Evolutionary conservation across 2,329 filamentous ascomycete genomes (phyloP), one percentile per base, ranked within the genome.

Genomic region (Trichoderma sp.): DNA sequence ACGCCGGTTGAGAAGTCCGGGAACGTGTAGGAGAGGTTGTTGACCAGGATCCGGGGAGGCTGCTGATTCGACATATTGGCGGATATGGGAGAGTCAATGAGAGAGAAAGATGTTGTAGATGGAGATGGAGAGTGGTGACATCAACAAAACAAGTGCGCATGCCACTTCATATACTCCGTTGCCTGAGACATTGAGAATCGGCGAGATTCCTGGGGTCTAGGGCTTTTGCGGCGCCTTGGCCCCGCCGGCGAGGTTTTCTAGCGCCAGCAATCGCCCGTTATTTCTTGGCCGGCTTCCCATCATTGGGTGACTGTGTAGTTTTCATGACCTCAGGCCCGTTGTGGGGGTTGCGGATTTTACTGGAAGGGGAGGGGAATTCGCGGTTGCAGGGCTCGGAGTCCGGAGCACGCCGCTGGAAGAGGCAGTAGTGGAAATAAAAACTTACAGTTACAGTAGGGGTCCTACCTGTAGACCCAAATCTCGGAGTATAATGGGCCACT

Each of bases 1-100:
- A 99, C 86, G 71, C 95, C 96, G n/a, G 87, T 88, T 58, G 91
- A 91, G 79, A 92, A 91, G 85, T 97, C 93, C 17, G 92, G 93
- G 83, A 98, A 99, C 58, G 88, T 90, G 87, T 98, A 99, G 74
- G 90, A 94, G 69, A 99, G 90, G 81, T 90, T 84, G 50, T 86
- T 89, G 76, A 96, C 92, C 76, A 88, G 82, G 79, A 99, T 93
- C 63, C 90, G 88, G 11, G 92, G 89, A 30, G 80, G 59, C 9
- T 70, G 59, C 6, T 70, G 39, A 6, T 59, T n/a, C 26, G 72
- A 11, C 64, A 68, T 68, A 12, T 13, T 68, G 72, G 50, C 69
- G 43, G 30, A 23, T 4, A 11, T 32, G 55, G 57, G 23, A 12
- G 17, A 32, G 26, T 15, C 20, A 20, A 66, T n/a, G 61, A 57